Conservation (phyloP, 2,329 filamentous ascomycete species). For the Ceratocystis cacaofunesta region DNA sequence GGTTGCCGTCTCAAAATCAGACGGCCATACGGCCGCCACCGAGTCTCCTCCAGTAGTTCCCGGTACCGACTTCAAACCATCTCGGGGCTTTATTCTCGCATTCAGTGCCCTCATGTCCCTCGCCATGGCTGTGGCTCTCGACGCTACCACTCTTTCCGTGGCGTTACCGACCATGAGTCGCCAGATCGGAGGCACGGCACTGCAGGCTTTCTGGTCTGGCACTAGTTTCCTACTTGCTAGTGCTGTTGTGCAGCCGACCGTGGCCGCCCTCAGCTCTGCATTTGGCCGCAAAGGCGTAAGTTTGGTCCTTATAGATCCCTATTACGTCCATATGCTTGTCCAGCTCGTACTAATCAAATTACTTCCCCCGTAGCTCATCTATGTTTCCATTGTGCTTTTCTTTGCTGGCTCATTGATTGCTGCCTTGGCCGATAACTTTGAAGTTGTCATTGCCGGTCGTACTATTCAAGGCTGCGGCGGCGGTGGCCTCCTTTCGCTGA, state of each 20-base stretch:
- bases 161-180: conserved; percentile 30
- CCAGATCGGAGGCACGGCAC: conserved; percentile 37
- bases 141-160: conserved; percentile 22
- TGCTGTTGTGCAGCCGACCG: conserved; percentile 42
- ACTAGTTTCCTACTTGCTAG: conserved; percentile 54
- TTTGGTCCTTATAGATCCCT: background rate
- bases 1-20: background rate
- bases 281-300: conserved; percentile 24
- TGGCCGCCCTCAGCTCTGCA: conserved; percentile 26
- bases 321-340: background rate
- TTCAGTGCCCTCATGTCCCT: conserved; percentile 37
- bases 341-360: background rate
- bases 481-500: conserved; percentile 25
- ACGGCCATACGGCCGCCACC: background rate
- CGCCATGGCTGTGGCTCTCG: conserved; percentile 36
- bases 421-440: conserved; percentile 23
- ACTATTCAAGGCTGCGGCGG: conserved; percentile 26
- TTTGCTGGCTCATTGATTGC: conserved; percentile 28
- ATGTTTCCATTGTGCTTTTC: conserved; percentile 24
- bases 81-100: conserved; percentile 30
- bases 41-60: background rate
- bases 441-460: conserved; percentile 24
- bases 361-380: conserved; percentile 19
- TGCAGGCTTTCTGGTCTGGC: conserved; percentile 56
- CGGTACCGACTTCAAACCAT: conserved; percentile 23